Percentiles rank a stretch among this genome's conserved stretches.
Evolutionary conservation across 352 stramenopile genomes (phyloP).

Genomic region (Pythium rishiriense): DNA sequence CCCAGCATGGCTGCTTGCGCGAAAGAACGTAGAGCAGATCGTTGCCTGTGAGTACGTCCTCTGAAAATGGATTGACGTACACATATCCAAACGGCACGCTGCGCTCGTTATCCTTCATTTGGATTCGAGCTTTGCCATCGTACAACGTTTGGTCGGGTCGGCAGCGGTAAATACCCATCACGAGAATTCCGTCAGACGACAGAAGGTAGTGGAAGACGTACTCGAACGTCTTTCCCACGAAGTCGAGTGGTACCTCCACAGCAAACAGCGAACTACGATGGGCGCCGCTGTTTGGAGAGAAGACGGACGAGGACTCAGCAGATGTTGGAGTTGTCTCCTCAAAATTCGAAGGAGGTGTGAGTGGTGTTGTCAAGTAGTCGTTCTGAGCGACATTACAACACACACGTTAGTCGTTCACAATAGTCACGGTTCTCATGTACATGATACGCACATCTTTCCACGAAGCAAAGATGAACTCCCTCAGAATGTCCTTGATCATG

Average conservation of each 20-base stretch:
- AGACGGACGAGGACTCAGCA: constrained; percentile 32
- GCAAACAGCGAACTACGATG: constrained; percentile 80
- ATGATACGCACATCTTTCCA: constrained; percentile 52
- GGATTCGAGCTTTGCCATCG: constrained; percentile 38
- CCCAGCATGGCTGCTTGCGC: constrained; percentile 79
- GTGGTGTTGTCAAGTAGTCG: constrained; percentile 36
- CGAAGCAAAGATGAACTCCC: constrained; percentile 85
- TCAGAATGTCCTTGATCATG: constrained; percentile 85
- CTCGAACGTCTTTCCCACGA: constrained; percentile 79
- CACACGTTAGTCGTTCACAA: constrained; percentile 2
- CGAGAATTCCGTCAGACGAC: constrained; percentile 77
- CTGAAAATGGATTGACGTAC: constrained; percentile 80
- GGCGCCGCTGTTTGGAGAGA: constrained; percentile 29
- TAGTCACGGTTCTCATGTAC: background rate
- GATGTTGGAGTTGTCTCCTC: constrained; percentile 32
- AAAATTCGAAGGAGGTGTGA: constrained; percentile 25
- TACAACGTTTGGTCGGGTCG: constrained; percentile 45
- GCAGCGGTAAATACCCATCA: constrained; percentile 77
- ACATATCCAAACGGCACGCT: constrained; percentile 81
- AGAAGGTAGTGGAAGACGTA: constrained; percentile 85
- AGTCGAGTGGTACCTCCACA: constrained; percentile 79
- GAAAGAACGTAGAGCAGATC: constrained; percentile 85
- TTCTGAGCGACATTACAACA: constrained; percentile 19
- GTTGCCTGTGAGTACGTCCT: constrained; percentile 75
- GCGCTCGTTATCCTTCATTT: constrained; percentile 63